Percentiles rank a stretch among this genome's conserved stretches.
These are phyloP conservation scores for Cladorrhinum sp. DNA, from an alignment of 2,329 filamentous ascomycete genomes.

Conservation along the genomic window DNA sequence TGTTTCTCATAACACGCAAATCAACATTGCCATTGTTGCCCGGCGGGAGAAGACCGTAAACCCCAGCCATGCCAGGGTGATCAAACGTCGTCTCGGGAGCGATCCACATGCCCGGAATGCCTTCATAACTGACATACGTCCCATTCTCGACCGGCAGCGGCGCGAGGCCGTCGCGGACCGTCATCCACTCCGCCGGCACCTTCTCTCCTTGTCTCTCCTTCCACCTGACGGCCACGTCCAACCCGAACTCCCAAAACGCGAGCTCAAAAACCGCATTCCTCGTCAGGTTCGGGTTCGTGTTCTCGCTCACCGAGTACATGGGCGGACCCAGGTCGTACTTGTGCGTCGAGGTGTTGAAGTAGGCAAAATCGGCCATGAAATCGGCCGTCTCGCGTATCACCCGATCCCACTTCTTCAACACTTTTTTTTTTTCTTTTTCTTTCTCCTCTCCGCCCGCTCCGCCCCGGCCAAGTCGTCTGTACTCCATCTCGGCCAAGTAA, in stretches of 20 bases:
- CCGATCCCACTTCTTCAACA: slow-evolving; percentile 49
- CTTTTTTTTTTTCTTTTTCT: background rate
- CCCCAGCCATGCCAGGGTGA: slow-evolving; percentile 42
- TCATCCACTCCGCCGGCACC: slow-evolving; percentile 44
- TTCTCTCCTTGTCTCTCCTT: slow-evolving; percentile 40
- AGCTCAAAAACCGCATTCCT: slow-evolving; percentile 59
- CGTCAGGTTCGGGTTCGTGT: slow-evolving; percentile 55
- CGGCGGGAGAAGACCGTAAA: slow-evolving; percentile 45
- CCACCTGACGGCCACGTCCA: slow-evolving; percentile 53
- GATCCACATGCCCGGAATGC: slow-evolving; percentile 43
- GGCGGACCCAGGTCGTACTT: slow-evolving; percentile 49
- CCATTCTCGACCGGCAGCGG: slow-evolving; percentile 48
- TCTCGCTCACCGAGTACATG: slow-evolving; percentile 50
- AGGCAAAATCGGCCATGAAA: slow-evolving; percentile 59
- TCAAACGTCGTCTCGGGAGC: slow-evolving; percentile 39
- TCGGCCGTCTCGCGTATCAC: slow-evolving; percentile 51
- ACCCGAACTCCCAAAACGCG: slow-evolving; percentile 60
- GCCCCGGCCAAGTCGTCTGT: slow-evolving; percentile 42
- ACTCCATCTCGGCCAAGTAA: slow-evolving; percentile 58
- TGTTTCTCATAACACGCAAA: slow-evolving; percentile 35
- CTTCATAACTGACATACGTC: slow-evolving; percentile 55
- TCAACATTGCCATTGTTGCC: slow-evolving; percentile 36
- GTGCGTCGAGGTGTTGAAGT: slow-evolving; percentile 51
- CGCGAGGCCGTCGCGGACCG: slow-evolving; percentile 50
- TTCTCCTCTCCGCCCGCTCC: no score